These are phyloP conservation scores for Heracleum sosnowskyi DNA, from an alignment of 129 eudicot species.

Conservation along the genomic window DNA sequence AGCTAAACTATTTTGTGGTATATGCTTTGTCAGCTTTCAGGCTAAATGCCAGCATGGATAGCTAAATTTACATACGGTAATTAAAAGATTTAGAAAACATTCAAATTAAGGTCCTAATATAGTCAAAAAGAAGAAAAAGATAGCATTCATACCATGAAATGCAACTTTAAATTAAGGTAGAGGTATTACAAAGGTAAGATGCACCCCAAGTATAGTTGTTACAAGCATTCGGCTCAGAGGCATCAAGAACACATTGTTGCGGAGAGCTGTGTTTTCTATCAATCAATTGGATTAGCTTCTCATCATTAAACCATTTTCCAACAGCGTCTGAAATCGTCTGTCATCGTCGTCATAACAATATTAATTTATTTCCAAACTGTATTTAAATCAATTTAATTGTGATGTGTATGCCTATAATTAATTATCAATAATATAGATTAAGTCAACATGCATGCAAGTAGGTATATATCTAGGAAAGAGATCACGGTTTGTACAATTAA, in stretches of 20 bases:
- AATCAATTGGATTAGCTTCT: background rate
- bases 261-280: background rate
- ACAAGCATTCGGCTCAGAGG: constrained; percentile 7
- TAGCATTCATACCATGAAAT: no score
- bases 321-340: constrained; percentile 7
- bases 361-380: background rate
- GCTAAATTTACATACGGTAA: no score
- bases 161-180: background rate
- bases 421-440: no score
- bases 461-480: background rate
- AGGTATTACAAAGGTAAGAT: background rate
- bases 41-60: no score
- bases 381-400: background rate
- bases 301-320: background rate
- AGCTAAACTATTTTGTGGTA: no score
- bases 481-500: background rate
- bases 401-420: background rate
- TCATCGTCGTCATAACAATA: background rate
- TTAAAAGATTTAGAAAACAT: no score
- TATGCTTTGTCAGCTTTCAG: no score
- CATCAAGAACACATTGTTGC: background rate
- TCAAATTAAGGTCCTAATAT: no score
- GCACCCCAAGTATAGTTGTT: constrained; percentile 13
- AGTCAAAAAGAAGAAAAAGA: no score
- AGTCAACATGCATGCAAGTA: background rate